phyloP scores from a whole-genome alignment of 2,329 filamentous ascomycete species.

The Fusarium equiseti region DNA sequence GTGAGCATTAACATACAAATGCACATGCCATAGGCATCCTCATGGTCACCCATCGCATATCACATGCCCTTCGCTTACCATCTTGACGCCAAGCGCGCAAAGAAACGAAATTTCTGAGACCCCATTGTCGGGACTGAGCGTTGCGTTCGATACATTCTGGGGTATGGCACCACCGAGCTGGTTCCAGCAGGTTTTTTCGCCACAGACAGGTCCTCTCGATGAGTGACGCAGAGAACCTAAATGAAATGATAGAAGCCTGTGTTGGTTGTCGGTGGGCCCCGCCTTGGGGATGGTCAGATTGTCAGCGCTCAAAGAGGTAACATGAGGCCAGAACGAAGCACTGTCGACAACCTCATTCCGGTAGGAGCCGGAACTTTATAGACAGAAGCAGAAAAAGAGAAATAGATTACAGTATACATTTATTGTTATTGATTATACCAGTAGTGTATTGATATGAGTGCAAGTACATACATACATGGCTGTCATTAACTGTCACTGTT shows the following conservation, averaged over 20 bases:
- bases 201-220: background rate
- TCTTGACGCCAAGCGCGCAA: background rate
- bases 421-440: no score
- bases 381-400: background rate
- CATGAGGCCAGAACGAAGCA: constrained; percentile 39
- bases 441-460: background rate
- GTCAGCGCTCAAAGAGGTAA: constrained; percentile 32
- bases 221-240: background rate
- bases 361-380: constrained; percentile 27
- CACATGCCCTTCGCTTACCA: constrained; percentile 11
- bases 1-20: background rate
- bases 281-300: constrained; percentile 34
- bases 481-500: background rate
- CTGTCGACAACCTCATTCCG: constrained; percentile 18
- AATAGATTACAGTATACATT: background rate
- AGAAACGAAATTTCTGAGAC: background rate
- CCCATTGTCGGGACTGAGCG: constrained; percentile 28
- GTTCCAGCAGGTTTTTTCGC: constrained; percentile 26
- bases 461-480: background rate
- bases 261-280: constrained; percentile 36
- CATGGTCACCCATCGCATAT: background rate
- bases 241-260: constrained; percentile 7
- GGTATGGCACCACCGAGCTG: constrained; percentile 39
- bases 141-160: constrained; percentile 33
- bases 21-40: background rate